Evolutionary conservation across 495 filamentous ascomycete genomes (phyloP).

Genomic region (Chaetomidium leptoderma): DNA sequence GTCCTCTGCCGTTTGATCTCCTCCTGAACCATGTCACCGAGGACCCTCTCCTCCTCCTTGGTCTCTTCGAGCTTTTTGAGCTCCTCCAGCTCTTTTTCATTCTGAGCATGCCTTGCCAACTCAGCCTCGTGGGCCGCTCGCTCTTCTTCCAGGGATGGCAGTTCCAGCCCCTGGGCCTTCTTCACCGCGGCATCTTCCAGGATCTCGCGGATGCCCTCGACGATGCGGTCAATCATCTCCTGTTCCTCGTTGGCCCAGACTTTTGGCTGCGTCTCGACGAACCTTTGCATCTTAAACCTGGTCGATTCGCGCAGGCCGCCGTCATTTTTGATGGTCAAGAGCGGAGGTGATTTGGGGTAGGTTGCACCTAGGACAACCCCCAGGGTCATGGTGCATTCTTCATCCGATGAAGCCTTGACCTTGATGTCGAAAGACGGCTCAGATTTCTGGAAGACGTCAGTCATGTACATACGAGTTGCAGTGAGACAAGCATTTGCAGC

Average conservation of each 20-base stretch:
- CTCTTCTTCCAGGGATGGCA: slow-evolving; percentile 88
- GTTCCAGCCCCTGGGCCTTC: slow-evolving; percentile 62
- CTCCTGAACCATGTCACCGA: slow-evolving; percentile 72
- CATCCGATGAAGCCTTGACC: slow-evolving; percentile 66
- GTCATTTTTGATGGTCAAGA: slow-evolving; percentile 64
- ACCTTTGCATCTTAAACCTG: slow-evolving; percentile 62
- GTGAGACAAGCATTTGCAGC: slow-evolving; percentile 10
- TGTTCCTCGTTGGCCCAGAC: slow-evolving; percentile 52
- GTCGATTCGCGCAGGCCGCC: slow-evolving; percentile 58
- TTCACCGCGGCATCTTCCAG: slow-evolving; percentile 79
- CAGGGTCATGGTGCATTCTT: slow-evolving; percentile 59
- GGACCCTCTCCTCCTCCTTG: slow-evolving; percentile 68
- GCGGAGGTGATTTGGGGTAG: slow-evolving; percentile 83
- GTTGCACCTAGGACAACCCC: slow-evolving; percentile 77
- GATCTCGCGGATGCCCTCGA: slow-evolving; percentile 75
- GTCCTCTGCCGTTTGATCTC: slow-evolving; percentile 62
- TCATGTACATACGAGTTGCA: not conserved
- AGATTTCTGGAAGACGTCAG: slow-evolving; percentile 54
- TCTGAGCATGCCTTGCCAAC: slow-evolving; percentile 46
- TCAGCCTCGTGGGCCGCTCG: slow-evolving; percentile 61
- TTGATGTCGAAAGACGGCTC: slow-evolving; percentile 76
- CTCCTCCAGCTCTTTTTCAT: slow-evolving; percentile 47
- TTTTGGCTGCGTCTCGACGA: slow-evolving; percentile 65
- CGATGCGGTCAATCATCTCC: slow-evolving; percentile 87
- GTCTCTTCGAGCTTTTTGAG: slow-evolving; percentile 53